Percentiles rank a stretch among this genome's conserved stretches.
Evolutionary conservation across 306 rosid genomes (phyloP).

Genomic region (Vigna reflexopilosa): DNA sequence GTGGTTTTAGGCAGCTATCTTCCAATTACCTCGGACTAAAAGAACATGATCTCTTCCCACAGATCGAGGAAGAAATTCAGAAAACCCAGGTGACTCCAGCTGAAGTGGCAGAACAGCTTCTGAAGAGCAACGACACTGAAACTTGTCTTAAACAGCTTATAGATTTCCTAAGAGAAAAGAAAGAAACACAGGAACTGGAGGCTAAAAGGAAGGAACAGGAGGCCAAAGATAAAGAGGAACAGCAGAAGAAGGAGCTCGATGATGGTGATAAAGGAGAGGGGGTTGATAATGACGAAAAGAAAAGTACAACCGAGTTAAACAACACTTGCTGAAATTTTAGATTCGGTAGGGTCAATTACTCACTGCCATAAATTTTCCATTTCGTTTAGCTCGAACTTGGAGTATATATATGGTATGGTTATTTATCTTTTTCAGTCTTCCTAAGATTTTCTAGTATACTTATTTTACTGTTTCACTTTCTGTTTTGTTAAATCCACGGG

Average conservation of each 20-base stretch:
- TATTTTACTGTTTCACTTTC: neutral
- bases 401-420: neutral
- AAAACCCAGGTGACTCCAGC: constrained; percentile 50
- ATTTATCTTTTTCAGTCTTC: constrained; percentile 8
- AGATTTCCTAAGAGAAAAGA: constrained; percentile 37
- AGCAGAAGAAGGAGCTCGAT: neutral
- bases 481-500: neutral
- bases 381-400: neutral
- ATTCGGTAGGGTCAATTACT: neutral
- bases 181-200: constrained; percentile 28
- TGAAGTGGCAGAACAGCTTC: constrained; percentile 55
- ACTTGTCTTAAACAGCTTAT: constrained; percentile 9
- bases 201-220: constrained; percentile 30
- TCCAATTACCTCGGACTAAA: constrained; percentile 46
- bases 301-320: neutral
- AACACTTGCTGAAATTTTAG: neutral
- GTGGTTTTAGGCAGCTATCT: constrained; percentile 48
- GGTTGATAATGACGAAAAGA: neutral
- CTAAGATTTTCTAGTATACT: neutral
- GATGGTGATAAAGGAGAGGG: constrained; percentile 19
- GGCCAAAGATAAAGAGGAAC: constrained; percentile 18
- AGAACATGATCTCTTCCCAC: constrained; percentile 29
- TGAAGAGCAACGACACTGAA: constrained; percentile 41
- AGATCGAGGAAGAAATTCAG: constrained; percentile 45
- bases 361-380: neutral